Evolutionary conservation across 306 rosid genomes (phyloP).

Genomic region (Mimosa bimucronata): DNA sequence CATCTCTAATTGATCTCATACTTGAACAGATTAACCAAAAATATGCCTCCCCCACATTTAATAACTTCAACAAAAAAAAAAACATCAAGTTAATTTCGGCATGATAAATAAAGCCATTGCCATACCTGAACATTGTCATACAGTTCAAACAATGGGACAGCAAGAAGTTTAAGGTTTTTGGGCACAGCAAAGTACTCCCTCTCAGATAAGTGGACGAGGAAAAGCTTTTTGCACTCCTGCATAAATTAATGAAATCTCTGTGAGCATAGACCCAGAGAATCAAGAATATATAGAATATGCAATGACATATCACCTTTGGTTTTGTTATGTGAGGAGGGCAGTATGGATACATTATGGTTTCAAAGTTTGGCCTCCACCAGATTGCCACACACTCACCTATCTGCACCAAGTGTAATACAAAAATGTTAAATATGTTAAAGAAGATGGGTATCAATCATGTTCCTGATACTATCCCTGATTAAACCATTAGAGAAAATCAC

Average conservation of each 20-base stretch:
- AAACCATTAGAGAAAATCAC: not conserved
- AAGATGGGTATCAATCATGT: not conserved
- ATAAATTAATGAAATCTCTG: not conserved
- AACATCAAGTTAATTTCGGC: slow-evolving; percentile 9
- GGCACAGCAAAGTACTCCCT: slow-evolving; percentile 98
- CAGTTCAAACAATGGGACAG: slow-evolving; percentile 98
- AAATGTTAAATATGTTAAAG: not conserved
- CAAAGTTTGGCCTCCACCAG: slow-evolving; percentile 99
- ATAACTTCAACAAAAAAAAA: slow-evolving; percentile 10
- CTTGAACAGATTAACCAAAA: not conserved
- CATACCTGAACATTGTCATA: slow-evolving; percentile 98
- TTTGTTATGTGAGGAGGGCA: slow-evolving; percentile 99
- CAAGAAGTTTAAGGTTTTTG: slow-evolving; percentile 90
- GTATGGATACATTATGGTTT: slow-evolving; percentile 96
- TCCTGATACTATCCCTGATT: not conserved
- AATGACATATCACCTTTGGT: slow-evolving; percentile 71
- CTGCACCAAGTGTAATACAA: slow-evolving; percentile 45
- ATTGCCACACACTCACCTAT: slow-evolving; percentile 97
- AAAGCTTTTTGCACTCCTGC: slow-evolving; percentile 97
- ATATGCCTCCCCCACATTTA: not conserved
- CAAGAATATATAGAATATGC: not conserved
- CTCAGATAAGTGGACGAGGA: slow-evolving; percentile 93
- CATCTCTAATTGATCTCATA: not conserved
- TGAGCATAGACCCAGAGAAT: not conserved
- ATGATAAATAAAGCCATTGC: not conserved